Base-by-base conservation (phyloP, 352 stramenopile species). In the Globisporangium paroecandrum region DNA sequence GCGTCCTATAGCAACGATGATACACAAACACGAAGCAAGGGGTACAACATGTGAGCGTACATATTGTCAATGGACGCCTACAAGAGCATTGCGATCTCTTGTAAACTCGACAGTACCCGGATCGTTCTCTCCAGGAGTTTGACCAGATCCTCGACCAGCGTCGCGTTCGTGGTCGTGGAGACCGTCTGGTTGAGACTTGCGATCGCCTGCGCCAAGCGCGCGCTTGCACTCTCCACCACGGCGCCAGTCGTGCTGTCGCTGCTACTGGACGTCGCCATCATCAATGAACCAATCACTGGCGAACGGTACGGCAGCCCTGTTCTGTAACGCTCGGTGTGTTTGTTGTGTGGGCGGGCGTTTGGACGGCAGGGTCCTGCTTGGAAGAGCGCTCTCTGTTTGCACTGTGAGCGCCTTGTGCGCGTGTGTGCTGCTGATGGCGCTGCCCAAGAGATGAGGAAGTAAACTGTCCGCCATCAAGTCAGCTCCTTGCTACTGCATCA, bases 41-140 rank as follows among this genome's bases (percentile, higher is more conserved):
- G 15, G 8, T 12, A 4, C 18, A 22, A 10, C 43, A 51, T 51
- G 43, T 51, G 43, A 51, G 43, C 22, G 18, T 4, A 51, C 43
- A 51, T 7, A 2, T 22, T 22, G 2, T 51, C 43, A 51, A 22
- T 20, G 43, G 18, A 51, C 9, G 43, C 43, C 41, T 49, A 9
- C 15, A 5, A 49, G 4, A 18, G 27, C 22, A 32, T 34, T n/a
- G 4, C 20, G 3, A 18, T 57, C 22, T 34, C 22, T 15, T n/a
- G 9, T 32, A 8, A 18, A 32, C 4, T 6, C 7, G 3, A n/a
- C 10, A 32, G 27, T 59, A 59, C 54, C 25, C 43, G 54, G 27
- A 41, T 41, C 27, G 54, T 59, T 32, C 34, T 59, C 54, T 59
- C 29, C 13, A 59, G 54, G 15, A 59, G 54, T n/a, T 59, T n/a